These are phyloP conservation scores for Kwoniella bestiolae DNA, from an alignment of 768 basidiomycete species.

Conservation along the genomic window DNA sequence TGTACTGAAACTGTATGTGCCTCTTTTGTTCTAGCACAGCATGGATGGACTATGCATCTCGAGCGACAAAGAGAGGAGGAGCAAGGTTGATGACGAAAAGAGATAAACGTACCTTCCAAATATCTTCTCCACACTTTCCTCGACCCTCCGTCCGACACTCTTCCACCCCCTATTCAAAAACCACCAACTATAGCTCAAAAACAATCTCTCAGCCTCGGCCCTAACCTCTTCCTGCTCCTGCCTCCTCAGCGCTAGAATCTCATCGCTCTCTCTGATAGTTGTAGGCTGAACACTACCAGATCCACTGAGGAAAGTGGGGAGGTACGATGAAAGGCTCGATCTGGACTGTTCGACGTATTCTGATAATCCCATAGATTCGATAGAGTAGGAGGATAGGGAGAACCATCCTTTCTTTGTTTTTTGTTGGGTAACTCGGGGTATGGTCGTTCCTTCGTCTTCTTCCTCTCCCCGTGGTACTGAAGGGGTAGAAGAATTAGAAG, in stretches of 20 bases:
- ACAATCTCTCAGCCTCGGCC: slow-evolving; percentile 74
- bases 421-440: background rate
- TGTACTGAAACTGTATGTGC: too few species aligned
- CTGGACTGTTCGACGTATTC: slow-evolving; percentile 30
- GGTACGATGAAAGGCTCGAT: slow-evolving; percentile 22
- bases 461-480: background rate
- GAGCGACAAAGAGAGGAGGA: too few species aligned
- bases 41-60: too few species aligned
- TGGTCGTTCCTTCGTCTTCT: background rate
- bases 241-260: slow-evolving; percentile 46
- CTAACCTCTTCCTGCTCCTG: slow-evolving; percentile 39
- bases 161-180: slow-evolving; percentile 90
- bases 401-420: slow-evolving; percentile 23
- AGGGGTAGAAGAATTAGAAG: background rate
- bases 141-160: slow-evolving; percentile 73
- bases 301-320: slow-evolving; percentile 12
- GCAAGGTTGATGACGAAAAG: background rate
- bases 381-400: slow-evolving; percentile 24
- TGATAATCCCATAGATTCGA: slow-evolving; percentile 33
- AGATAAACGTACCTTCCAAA: slow-evolving; percentile 73
- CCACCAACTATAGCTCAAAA: slow-evolving; percentile 90
- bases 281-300: slow-evolving; percentile 30
- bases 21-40: too few species aligned
- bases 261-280: slow-evolving; percentile 55
- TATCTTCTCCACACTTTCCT: slow-evolving; percentile 75